Evolutionary conservation across 345 rosid species (phyloP).

Genomic region (Eucalyptus tenuipes): DNA sequence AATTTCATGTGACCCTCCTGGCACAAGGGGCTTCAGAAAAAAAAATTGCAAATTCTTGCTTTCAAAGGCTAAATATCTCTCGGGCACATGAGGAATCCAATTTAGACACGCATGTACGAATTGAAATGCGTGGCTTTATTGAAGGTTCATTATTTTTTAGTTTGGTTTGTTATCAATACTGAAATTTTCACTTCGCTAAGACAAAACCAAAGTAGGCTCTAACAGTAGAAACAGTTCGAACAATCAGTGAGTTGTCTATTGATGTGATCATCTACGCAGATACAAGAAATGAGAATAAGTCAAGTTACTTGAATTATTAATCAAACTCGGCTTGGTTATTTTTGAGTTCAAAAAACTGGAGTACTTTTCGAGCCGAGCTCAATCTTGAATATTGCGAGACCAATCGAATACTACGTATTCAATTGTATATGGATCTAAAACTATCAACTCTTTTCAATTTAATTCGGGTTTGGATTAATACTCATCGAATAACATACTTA

Average conservation of each 20-base stretch:
- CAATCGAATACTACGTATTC: neutral
- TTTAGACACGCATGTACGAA: neutral
- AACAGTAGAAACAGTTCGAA: neutral
- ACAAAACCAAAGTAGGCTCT: neutral
- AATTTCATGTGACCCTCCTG: neutral
- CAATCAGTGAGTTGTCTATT: neutral
- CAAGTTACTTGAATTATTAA: neutral
- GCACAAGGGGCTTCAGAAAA: neutral
- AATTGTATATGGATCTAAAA: neutral
- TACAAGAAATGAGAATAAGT: neutral
- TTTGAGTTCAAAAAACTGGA: neutral
- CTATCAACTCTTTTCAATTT: neutral
- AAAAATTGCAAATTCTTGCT: neutral
- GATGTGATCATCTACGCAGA: too few species aligned
- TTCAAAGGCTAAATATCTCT: neutral
- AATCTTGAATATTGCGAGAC: neutral
- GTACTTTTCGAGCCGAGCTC: neutral
- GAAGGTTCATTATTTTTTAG: neutral
- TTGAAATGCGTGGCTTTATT: neutral
- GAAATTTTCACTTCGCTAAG: neutral
- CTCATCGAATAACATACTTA: neutral
- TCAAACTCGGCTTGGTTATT: neutral
- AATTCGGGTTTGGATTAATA: neutral
- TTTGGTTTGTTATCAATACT: neutral
- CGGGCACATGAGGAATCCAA: neutral